phyloP scores from a whole-genome alignment of 768 basidiomycete genomes.

The Pleurotus tuoliensis region DNA sequence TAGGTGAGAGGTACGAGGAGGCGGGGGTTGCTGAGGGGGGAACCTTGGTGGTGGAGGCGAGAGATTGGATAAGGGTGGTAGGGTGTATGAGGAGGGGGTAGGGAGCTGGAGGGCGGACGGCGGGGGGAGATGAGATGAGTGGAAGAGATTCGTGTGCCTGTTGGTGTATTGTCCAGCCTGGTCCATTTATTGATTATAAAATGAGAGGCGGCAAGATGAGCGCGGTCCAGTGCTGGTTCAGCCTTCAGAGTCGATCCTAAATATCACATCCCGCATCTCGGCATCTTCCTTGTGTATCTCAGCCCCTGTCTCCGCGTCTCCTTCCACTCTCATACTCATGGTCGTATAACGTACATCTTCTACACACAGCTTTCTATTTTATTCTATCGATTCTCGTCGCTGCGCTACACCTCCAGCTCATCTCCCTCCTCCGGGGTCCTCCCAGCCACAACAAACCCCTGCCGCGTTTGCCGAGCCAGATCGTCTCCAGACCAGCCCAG shows the following conservation, averaged over 20 bases:
- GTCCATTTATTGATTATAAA: constrained; percentile 7
- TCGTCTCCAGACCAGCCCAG: background rate
- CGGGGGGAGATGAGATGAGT: constrained; percentile 17
- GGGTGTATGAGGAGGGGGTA: constrained; percentile 10
- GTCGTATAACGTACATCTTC: no score
- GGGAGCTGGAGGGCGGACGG: constrained; percentile 17
- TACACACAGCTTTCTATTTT: no score
- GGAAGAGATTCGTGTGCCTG: constrained; percentile 12
- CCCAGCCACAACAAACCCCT: no score
- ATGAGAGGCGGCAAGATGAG: background rate
- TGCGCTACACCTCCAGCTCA: no score
- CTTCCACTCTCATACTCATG: background rate
- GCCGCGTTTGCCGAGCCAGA: background rate
- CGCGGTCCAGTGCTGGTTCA: constrained; percentile 2
- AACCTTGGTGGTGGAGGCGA: background rate
- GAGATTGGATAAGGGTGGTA: constrained; percentile 16
- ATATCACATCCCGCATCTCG: background rate
- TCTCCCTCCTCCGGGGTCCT: no score
- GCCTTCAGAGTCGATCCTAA: background rate
- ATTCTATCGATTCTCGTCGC: no score
- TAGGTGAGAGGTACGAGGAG: background rate
- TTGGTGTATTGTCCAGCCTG: constrained; percentile 11
- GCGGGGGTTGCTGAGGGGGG: background rate
- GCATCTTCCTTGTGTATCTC: background rate
- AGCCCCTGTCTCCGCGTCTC: background rate